Base-by-base conservation (phyloP, 2,329 filamentous ascomycete species). In the Chaetothyriales sp. region DNA sequence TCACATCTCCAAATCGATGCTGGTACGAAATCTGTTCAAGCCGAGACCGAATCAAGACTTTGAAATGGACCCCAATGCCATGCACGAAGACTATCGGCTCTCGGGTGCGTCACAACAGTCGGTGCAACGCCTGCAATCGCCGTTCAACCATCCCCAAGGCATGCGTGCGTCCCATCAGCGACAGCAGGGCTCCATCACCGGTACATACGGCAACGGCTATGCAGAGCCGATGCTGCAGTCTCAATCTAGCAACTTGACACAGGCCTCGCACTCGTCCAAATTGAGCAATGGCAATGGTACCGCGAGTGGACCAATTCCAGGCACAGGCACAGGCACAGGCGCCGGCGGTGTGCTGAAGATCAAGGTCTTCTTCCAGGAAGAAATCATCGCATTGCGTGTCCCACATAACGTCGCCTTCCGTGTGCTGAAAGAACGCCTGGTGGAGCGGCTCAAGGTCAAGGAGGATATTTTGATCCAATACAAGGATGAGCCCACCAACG, bases 311-410 rank as follows among this genome's bases (percentile, higher is more conserved):
- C 32, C 68, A 73, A 47, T 9, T 1, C 20, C 45, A 12, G 43
- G 19, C 22, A n/a, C 8, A 50, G 64, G 19, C 22, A n/a, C 8
- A 50, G 64, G 66, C 32, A 25, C 22, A 25, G 22, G 66, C 32
- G 63, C 69, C 9, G 45, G 50, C 5, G 69, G 75, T 6, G 76
- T 79, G 2, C 83, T 95, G 72, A 96, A 95, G 68, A 85, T 96
- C 65, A 96, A 96, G 70, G 83, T 95, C 49, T 92, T 86, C 70
- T 95, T 87, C 70, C 85, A 90, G 57, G 84, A 89, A 54, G 90
- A 95, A 59, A 79, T 93, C 51, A 90, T 95, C 58, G 85, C 92
- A 44, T 88, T 98, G 61, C 82, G 89, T 32, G 86, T 96, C 50
- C 84, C 90, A 0, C 77, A 77, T 1, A 84, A 93, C 50, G 87